Percentiles rank a stretch among this genome's conserved stretches.
Conservation (phyloP, 257 asterid species). For the Anisodus acutangulus region DNA sequence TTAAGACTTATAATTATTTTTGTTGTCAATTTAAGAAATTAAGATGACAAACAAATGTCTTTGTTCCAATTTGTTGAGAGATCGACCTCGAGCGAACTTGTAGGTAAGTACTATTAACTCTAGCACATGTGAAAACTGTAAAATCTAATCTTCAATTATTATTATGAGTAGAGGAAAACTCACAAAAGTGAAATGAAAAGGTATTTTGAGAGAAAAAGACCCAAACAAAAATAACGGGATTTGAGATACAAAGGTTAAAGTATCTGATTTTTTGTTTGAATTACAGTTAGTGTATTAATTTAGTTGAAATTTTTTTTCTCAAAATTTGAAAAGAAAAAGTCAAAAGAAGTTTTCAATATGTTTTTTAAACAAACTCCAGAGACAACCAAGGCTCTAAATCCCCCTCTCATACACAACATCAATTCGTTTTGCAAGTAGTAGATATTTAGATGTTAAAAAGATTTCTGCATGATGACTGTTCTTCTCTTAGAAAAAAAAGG, state of each 20-base stretch:
- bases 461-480: too few relatives aligned
- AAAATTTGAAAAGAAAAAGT: background rate
- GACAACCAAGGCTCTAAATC: background rate
- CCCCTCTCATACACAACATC: too few relatives aligned
- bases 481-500: too few relatives aligned
- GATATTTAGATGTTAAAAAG: too few relatives aligned
- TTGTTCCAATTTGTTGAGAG: conserved; percentile 6
- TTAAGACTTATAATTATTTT: background rate
- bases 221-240: background rate
- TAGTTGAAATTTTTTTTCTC: background rate
- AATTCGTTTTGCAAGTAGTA: too few relatives aligned
- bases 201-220: background rate
- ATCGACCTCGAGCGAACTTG: background rate
- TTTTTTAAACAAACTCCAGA: too few relatives aligned
- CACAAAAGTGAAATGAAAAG: background rate
- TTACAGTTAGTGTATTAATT: background rate
- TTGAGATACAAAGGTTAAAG: background rate
- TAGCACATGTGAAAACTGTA: background rate
- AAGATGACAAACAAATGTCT: background rate
- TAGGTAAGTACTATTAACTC: conserved; percentile 7
- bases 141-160: background rate
- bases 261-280: background rate
- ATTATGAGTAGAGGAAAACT: background rate
- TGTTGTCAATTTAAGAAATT: background rate
- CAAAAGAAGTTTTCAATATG: background rate